Percentiles rank a stretch among this genome's conserved stretches.
These are phyloP conservation scores for Cystobasidium sp. DNA, from an alignment of 1,284 basidiomycete species.

Conservation along the genomic window DNA sequence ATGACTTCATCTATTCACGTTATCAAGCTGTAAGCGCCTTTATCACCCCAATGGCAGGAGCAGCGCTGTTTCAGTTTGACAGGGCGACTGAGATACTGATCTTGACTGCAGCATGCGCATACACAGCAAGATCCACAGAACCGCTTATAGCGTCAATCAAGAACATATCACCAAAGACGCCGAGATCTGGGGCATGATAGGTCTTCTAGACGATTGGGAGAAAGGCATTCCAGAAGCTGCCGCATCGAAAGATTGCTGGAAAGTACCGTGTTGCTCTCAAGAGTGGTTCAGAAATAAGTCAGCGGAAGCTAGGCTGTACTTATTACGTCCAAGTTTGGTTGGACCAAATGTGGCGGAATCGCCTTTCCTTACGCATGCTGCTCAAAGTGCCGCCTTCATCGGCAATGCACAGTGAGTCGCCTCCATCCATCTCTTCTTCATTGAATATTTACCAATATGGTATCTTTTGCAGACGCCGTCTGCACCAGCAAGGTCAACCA, in stretches of 20 bases:
- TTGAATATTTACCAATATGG: too few relatives aligned
- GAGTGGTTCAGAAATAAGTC: conserved; percentile 21
- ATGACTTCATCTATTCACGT: background rate
- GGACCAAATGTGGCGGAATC: background rate
- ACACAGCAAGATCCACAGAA: background rate
- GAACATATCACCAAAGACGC: background rate
- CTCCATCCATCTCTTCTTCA: too few relatives aligned
- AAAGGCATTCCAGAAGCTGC: background rate
- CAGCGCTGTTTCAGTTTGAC: background rate
- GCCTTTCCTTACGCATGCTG: background rate
- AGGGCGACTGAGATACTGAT: background rate
- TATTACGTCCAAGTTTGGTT: background rate
- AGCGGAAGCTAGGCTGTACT: conserved; percentile 11
- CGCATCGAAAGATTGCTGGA: background rate
- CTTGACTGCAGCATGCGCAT: background rate
- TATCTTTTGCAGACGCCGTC: background rate
- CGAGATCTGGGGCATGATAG: background rate
- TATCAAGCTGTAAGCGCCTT: background rate
- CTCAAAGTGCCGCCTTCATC: background rate
- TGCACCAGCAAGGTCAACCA: background rate
- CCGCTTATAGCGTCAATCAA: background rate
- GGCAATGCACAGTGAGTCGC: background rate
- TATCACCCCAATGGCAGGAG: background rate
- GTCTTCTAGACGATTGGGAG: background rate
- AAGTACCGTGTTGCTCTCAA: background rate